phyloP scores from a whole-genome alignment of 176 grass and related monocot species.

The Ananas comosus region DNA sequence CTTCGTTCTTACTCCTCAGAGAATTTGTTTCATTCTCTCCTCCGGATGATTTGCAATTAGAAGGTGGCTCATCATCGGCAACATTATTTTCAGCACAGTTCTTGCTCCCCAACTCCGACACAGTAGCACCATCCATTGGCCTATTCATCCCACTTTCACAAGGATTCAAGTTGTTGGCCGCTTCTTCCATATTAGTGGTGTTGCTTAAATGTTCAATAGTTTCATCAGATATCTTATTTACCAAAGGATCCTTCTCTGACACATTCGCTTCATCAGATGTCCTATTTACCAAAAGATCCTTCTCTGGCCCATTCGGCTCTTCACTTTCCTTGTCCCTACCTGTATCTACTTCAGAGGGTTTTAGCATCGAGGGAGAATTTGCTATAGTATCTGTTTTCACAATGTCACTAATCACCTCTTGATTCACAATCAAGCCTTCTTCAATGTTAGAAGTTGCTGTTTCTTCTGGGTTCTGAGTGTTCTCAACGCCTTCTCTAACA shows the following conservation, averaged over 20 bases:
- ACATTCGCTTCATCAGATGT: conserved; percentile 19
- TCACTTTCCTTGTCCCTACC: background rate
- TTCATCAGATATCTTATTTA: conserved; percentile 21
- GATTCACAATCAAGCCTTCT: conserved; percentile 2
- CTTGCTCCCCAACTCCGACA: conserved; percentile 22
- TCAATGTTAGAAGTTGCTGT: background rate
- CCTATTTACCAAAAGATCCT: conserved; percentile 15
- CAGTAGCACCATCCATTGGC: conserved; percentile 15
- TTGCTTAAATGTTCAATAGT: conserved; percentile 3
- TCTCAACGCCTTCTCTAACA: background rate
- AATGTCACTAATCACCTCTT: background rate
- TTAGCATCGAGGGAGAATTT: background rate
- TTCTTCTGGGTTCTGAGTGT: conserved; percentile 5
- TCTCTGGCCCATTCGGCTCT: conserved; percentile 22
- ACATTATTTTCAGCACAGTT: conserved; percentile 26
- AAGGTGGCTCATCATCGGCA: conserved; percentile 2
- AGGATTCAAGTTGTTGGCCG: background rate
- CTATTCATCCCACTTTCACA: conserved; percentile 9
- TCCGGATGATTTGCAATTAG: conserved; percentile 20
- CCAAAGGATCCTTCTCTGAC: conserved; percentile 22
- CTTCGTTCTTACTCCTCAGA: conserved; percentile 21
- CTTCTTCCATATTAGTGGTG: conserved; percentile 8
- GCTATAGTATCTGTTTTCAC: background rate
- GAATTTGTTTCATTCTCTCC: conserved; percentile 17
- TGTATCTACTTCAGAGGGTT: conserved; percentile 9